Conservation (phyloP, 2,329 filamentous ascomycete genomes). For the Penicillium olsonii region DNA sequence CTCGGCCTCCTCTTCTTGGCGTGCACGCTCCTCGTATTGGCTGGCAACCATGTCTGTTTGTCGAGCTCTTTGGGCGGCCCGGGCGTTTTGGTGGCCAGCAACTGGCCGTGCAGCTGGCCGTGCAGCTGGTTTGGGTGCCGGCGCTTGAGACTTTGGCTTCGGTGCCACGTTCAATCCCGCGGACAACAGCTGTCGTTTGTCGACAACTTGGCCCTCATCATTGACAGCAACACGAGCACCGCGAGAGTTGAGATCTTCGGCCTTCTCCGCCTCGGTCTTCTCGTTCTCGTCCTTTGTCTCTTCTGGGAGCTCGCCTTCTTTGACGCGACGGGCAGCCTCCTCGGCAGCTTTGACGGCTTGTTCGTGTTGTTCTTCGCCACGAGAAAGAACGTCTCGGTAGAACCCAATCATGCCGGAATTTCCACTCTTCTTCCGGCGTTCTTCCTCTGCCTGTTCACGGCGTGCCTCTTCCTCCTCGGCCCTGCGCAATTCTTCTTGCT, state of each 20-base stretch:
- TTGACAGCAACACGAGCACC: conserved; percentile 59
- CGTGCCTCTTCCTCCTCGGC: conserved; percentile 61
- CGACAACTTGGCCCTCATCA: conserved; percentile 65
- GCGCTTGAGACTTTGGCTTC: conserved; percentile 49
- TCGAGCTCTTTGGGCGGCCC: conserved; percentile 51
- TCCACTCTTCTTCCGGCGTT: conserved; percentile 47
- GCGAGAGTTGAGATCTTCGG: conserved; percentile 54
- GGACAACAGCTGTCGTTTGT: conserved; percentile 63
- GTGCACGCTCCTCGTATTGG: conserved; percentile 59
- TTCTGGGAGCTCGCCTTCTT: conserved; percentile 35
- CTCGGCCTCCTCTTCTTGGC: conserved; percentile 59
- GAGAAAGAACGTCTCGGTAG: conserved; percentile 61
- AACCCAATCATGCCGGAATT: conserved; percentile 61
- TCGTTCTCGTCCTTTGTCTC: conserved; percentile 32
- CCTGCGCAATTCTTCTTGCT: conserved; percentile 61
- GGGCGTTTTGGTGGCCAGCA: conserved; percentile 38
- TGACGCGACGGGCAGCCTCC: conserved; percentile 39
- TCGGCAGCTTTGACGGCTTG: conserved; percentile 59
- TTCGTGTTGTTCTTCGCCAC: conserved; percentile 59
- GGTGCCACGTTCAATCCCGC: conserved; percentile 63
- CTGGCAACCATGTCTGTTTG: conserved; percentile 63
- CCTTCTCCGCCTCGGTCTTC: conserved; percentile 55
- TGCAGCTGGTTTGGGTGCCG: conserved; percentile 21
- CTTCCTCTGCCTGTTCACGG: conserved; percentile 56
- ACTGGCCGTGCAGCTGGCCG: conserved; percentile 20